These are phyloP conservation scores for Zalaria obscura DNA, from an alignment of 2,329 filamentous ascomycete species.

Conservation along the genomic window DNA sequence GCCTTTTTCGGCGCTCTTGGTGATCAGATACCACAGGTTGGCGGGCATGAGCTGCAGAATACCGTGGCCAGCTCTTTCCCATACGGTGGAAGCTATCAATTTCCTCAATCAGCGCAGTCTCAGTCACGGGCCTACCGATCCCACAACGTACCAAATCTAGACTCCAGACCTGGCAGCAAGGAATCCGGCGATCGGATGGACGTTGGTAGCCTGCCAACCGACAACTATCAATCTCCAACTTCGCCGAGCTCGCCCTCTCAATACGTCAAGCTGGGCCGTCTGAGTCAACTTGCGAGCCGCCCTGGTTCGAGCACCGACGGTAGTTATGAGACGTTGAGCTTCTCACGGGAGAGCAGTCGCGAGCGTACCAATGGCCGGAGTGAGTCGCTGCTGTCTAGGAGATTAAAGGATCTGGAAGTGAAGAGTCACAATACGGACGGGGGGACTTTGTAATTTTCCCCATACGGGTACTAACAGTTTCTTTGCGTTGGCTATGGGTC, in stretches of 20 bases:
- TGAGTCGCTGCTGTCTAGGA: conserved; percentile 50
- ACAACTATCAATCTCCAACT: conserved; percentile 7
- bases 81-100: conserved; percentile 12
- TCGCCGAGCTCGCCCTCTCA: conserved; percentile 3
- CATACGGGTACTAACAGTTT: too few relatives aligned
- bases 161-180: conserved; percentile 15
- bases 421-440: not conserved
- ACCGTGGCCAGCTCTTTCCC: conserved; percentile 10
- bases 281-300: conserved; percentile 8
- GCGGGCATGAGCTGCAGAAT: not conserved
- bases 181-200: conserved; percentile 14
- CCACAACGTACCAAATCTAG: conserved; percentile 10
- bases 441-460: not conserved
- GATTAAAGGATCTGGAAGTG: conserved; percentile 48
- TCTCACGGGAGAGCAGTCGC: conserved; percentile 30
- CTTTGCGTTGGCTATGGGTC: too few relatives aligned
- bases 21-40: conserved; percentile 4
- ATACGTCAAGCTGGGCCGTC: not conserved
- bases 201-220: conserved; percentile 8
- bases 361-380: conserved; percentile 50
- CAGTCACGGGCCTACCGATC: conserved; percentile 12
- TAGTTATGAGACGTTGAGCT: conserved; percentile 7
- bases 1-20: conserved; percentile 16
- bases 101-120: not conserved
- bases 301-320: conserved; percentile 5